Evolutionary conservation across 257 asterid genomes (phyloP).

Genomic region (Gentiana straminea): DNA sequence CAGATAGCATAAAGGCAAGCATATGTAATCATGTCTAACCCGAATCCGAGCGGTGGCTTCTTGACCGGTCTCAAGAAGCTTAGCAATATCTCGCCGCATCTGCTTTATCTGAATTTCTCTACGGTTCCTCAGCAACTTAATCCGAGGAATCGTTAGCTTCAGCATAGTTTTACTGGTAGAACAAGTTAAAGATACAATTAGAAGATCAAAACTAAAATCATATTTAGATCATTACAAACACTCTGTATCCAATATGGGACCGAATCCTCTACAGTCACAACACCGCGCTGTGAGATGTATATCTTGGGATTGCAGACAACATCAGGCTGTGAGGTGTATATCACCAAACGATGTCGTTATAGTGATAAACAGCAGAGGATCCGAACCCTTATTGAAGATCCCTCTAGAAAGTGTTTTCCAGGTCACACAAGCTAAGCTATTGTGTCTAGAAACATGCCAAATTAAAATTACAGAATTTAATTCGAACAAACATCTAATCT

Average conservation of each 20-base stretch:
- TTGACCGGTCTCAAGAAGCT: constrained; percentile 95
- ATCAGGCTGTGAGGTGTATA: no score
- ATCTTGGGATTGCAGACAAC: no score
- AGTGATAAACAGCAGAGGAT: no score
- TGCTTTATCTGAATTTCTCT: constrained; percentile 86
- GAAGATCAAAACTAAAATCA: constrained; percentile 9
- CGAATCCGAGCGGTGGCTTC: constrained; percentile 98
- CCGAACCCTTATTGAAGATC: no score
- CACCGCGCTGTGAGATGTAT: no score
- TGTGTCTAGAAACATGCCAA: no score
- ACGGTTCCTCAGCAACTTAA: constrained; percentile 83
- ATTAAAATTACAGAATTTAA: no score
- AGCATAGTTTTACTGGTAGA: constrained; percentile 71
- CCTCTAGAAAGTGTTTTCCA: no score
- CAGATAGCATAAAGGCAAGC: background rate
- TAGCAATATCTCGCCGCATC: constrained; percentile 89
- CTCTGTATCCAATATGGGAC: background rate
- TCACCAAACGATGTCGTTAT: no score
- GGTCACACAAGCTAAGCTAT: no score
- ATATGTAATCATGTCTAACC: constrained; percentile 19
- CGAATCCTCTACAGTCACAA: background rate
- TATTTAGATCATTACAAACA: constrained; percentile 2
- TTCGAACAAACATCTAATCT: no score
- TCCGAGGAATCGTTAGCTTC: constrained; percentile 78
- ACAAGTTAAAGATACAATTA: background rate